phyloP scores from a whole-genome alignment of 306 rosid species.

The Cucumis cinereus region DNA sequence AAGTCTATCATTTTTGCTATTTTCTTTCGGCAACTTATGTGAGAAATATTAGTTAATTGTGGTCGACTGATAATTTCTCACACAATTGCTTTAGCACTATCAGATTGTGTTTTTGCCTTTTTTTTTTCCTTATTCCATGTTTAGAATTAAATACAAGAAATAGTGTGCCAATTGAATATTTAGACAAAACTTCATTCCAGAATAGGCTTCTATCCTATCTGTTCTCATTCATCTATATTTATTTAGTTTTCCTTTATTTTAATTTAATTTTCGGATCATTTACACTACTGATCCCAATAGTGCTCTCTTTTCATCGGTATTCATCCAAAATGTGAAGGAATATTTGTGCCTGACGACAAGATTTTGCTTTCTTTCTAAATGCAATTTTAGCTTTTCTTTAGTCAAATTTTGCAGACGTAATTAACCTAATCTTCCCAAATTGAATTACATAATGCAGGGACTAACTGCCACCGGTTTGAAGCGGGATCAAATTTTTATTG shows the following conservation, averaged over 20 bases:
- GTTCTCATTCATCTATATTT: background rate
- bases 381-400: background rate
- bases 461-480: conserved; percentile 76
- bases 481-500: conserved; percentile 68
- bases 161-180: background rate
- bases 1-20: background rate
- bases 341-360: background rate
- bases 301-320: background rate
- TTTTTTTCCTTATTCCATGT: too few relatives aligned
- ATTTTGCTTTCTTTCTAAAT: background rate
- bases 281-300: background rate
- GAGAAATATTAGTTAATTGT: background rate
- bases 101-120: background rate
- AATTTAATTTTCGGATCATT: background rate
- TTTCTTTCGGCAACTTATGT: background rate
- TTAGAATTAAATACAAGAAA: background rate
- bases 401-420: background rate
- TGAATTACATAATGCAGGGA: conserved; percentile 40
- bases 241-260: background rate
- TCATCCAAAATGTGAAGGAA: background rate
- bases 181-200: background rate
- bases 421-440: background rate
- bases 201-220: background rate
- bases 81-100: background rate
- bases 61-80: background rate